phyloP scores from a whole-genome alignment of 2,329 filamentous ascomycete species.

The Chrysoporthe deuterocubensis region DNA sequence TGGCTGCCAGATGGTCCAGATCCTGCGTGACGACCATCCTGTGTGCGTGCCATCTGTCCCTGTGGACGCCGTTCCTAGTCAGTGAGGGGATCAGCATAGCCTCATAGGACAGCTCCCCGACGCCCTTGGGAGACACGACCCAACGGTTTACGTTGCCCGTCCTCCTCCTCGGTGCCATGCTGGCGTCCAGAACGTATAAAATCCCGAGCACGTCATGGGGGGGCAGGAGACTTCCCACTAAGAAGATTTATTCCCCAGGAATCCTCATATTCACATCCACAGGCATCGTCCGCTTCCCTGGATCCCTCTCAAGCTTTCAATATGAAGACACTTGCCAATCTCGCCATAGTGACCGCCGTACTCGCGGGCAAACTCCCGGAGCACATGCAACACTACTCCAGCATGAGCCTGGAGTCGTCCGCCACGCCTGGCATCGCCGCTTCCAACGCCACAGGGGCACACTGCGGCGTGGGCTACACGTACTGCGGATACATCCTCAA shows the following conservation, averaged over 20 bases:
- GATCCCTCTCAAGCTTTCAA: not conserved
- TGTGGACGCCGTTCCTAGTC: not conserved
- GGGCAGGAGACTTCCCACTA: too few species aligned
- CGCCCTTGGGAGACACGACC: conserved; percentile 7
- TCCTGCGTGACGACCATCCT: conserved; percentile 4
- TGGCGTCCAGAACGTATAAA: conserved; percentile 13
- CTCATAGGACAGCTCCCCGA: conserved; percentile 11
- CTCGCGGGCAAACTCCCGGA: not conserved
- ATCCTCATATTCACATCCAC: not conserved
- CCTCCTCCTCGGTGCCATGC: not conserved
- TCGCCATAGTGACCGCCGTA: conserved; percentile 12
- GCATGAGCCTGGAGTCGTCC: not conserved
- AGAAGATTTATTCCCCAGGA: not conserved
- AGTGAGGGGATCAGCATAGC: not conserved
- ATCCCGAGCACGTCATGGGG: conserved; percentile 20
- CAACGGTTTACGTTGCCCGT: not conserved
- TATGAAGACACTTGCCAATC: conserved; percentile 14
- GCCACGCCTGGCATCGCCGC: not conserved
- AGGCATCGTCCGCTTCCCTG: not conserved
- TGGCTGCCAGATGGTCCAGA: conserved; percentile 6
- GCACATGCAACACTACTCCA: conserved; percentile 1
- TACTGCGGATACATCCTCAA: conserved; percentile 29
- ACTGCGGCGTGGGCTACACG: conserved; percentile 26
- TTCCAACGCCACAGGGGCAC: conserved; percentile 12
- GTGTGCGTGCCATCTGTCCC: conserved; percentile 3